Base-by-base conservation (phyloP, 225 moss, liverwort and hornwort species). In the Ulota crispa region DNA sequence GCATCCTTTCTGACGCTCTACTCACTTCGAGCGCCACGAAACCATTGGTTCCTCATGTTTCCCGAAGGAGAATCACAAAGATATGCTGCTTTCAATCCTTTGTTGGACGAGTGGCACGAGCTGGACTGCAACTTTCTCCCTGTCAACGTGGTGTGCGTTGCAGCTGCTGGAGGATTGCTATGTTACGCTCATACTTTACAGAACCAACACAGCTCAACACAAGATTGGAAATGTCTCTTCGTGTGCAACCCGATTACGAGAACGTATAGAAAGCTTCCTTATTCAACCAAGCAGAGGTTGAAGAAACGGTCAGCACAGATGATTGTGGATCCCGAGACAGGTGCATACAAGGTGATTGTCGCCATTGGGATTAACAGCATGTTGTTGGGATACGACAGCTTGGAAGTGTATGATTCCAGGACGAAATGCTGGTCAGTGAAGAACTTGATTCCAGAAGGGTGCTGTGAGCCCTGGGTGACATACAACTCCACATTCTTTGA, bases 221-320 rank as follows among this genome's bases (percentile, higher is more conserved):
- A 85, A 32, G 85, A 85, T 73, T 85, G 88, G 83, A 85, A 83
- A 47, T 86, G 85, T 20, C 83, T 88, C 4, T 88, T 83, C 14
- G 88, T 88, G 39, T 83, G 85, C 71, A 88, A 88, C 68, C 88
- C 86, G 16, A 83, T 88, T 20, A 88, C 83, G 20, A 70, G 88
- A 68, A 83, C 70, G 1, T 86, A 86, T 72, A 54, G 86, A 41
- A 86, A 83, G 55, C 77, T 88, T 1, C 86, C 86, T 2, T 85
- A 82, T n/a, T 83, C 77, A 18, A 83, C 80, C 34, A 83, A 85
- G 86, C 86, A 87, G 42, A 42, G 84, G 16, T 84, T 84, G 14
- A 84, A 87, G 3, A 84, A 87, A 23, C 73, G 78, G 50, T 81
- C 81, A 1, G 84, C 84, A 6, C 78, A 84, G 74, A 87, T 87